phyloP scores from a whole-genome alignment of 805 yeast species.

The Candida glaebosa region DNA sequence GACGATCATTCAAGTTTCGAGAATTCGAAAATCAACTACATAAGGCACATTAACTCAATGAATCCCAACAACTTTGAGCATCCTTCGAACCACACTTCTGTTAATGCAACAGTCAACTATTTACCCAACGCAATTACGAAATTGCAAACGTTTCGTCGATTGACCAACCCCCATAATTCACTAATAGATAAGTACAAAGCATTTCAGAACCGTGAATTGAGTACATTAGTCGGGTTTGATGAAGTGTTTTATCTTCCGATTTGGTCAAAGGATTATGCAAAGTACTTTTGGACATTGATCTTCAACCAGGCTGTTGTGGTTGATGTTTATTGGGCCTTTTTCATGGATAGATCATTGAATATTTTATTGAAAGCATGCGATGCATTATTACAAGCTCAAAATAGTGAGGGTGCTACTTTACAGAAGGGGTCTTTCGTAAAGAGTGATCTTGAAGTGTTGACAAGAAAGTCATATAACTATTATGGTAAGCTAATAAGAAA shows the following conservation, averaged over 20 bases:
- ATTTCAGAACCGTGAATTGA: background rate
- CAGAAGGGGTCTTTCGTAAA: conserved; percentile 28
- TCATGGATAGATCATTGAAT: conserved; percentile 36
- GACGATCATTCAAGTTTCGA: conserved; percentile 4
- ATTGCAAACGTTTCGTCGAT: background rate
- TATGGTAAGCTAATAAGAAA: conserved; percentile 35
- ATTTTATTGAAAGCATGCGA: conserved; percentile 13
- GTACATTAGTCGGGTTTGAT: background rate
- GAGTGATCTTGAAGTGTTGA: conserved; percentile 26
- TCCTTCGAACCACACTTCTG: background rate
- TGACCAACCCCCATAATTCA: background rate
- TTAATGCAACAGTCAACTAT: background rate
- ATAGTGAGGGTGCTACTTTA: conserved; percentile 7
- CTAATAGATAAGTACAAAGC: background rate
- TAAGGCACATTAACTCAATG: conserved; percentile 3
- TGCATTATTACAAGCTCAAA: conserved; percentile 7
- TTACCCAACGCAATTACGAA: conserved; percentile 1
- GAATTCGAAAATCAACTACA: conserved; percentile 3
- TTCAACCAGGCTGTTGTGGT: conserved; percentile 25
- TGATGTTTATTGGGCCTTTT: conserved; percentile 31
- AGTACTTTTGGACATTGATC: conserved; percentile 28
- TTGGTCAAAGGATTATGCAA: conserved; percentile 19
- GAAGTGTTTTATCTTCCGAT: conserved; percentile 17
- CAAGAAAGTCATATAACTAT: conserved; percentile 27
- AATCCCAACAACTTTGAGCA: conserved; percentile 1